Percentiles rank a stretch among this genome's conserved stretches.
Evolutionary conservation across 805 yeast species (phyloP).

Genomic region (Suhomyces pyralidae): DNA sequence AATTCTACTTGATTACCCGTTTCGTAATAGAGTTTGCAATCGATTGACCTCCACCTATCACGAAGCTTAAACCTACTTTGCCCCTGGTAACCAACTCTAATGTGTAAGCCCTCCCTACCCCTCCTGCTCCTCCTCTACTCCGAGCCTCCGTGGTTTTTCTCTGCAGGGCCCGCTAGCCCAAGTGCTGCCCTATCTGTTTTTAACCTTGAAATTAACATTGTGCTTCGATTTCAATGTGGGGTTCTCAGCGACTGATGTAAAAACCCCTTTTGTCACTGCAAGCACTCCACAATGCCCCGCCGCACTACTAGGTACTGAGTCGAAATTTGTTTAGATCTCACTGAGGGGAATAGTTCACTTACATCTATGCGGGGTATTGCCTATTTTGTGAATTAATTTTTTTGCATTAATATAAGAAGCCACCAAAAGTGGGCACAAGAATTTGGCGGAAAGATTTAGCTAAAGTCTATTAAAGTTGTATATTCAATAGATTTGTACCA

Average conservation of each 20-base stretch:
- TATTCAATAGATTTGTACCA: neutral
- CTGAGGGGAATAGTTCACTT: slow-evolving; percentile 2
- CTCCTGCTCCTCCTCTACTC: neutral
- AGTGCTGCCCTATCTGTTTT: neutral
- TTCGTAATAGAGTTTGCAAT: neutral
- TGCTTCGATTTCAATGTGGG: neutral
- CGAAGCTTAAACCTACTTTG: neutral
- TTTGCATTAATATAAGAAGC: neutral
- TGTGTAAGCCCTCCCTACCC: neutral
- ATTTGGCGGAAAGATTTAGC: neutral
- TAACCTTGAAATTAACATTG: neutral
- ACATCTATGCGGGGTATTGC: slow-evolving; percentile 3
- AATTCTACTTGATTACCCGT: neutral
- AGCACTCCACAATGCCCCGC: neutral
- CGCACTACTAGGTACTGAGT: neutral
- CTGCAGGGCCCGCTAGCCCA: neutral
- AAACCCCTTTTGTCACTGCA: neutral
- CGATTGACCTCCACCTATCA: neutral
- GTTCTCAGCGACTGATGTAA: neutral
- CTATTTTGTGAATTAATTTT: neutral
- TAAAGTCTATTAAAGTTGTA: neutral
- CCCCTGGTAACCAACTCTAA: neutral
- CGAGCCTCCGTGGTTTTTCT: neutral
- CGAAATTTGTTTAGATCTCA: neutral
- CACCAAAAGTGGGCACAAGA: neutral